These are phyloP conservation scores for Pythium aquatile DNA, from an alignment of 352 stramenopile genomes.

Conservation along the genomic window DNA sequence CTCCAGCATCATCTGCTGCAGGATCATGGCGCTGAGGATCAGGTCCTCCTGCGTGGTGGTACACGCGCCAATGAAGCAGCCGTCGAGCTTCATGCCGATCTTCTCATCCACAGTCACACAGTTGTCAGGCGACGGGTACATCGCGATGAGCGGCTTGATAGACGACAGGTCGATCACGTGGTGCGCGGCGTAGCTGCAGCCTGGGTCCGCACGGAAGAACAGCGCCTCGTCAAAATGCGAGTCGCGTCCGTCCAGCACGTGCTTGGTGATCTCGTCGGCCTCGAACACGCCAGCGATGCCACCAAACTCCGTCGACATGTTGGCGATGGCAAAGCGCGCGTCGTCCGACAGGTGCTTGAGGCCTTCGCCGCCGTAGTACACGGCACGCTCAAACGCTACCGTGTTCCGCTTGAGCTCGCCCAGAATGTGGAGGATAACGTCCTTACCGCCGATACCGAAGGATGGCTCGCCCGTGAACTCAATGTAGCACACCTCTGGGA, in stretches of 20 bases:
- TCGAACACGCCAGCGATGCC: conserved; percentile 80
- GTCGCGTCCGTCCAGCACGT: conserved; percentile 46
- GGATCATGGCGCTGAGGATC: conserved; percentile 71
- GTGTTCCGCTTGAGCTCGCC: conserved; percentile 82
- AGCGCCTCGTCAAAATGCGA: conserved; percentile 70
- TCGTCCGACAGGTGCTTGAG: conserved; percentile 71
- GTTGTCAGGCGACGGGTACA: conserved; percentile 83
- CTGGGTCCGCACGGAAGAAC: conserved; percentile 65
- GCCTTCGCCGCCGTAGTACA: conserved; percentile 71
- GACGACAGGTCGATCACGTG: conserved; percentile 69
- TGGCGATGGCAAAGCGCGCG: conserved; percentile 76
- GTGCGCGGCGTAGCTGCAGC: conserved; percentile 72
- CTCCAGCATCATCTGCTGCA: conserved; percentile 70
- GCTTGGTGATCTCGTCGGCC: conserved; percentile 69
- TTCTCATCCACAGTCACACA: conserved; percentile 69
- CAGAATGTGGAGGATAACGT: conserved; percentile 80
- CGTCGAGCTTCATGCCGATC: conserved; percentile 73
- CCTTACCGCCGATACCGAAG: conserved; percentile 79
- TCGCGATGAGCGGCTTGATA: conserved; percentile 60
- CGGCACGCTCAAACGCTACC: conserved; percentile 73
- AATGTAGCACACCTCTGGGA: conserved; percentile 75
- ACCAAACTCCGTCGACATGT: conserved; percentile 85
- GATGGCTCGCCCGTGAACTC: conserved; percentile 67
- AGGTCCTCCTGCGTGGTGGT: conserved; percentile 82
- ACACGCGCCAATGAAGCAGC: conserved; percentile 82